phyloP scores from a whole-genome alignment of 768 basidiomycete genomes.

The Kwoniella sp. region DNA sequence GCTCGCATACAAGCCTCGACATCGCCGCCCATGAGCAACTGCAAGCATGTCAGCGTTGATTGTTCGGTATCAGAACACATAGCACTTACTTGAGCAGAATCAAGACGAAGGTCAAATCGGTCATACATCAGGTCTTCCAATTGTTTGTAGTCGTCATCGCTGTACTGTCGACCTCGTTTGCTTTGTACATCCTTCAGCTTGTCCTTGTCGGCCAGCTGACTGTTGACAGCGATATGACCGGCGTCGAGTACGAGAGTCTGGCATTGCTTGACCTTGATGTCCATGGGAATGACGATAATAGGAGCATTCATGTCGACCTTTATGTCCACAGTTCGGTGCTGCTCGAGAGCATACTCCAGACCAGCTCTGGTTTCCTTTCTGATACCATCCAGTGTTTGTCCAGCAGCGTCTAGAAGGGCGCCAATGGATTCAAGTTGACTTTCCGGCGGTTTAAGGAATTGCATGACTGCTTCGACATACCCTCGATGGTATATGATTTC shows the following conservation, averaged over 20 bases:
- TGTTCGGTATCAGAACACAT: background rate
- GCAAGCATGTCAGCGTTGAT: slow-evolving; percentile 4
- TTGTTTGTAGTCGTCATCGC: slow-evolving; percentile 78
- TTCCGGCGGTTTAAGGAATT: slow-evolving; percentile 89
- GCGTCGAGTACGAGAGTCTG: slow-evolving; percentile 91
- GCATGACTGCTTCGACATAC: slow-evolving; percentile 87
- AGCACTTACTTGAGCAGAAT: slow-evolving; percentile 80
- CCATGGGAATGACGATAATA: slow-evolving; percentile 93
- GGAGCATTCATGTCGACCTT: slow-evolving; percentile 96
- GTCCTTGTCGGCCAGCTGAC: slow-evolving; percentile 81
- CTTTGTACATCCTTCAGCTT: slow-evolving; percentile 74
- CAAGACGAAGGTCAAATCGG: slow-evolving; percentile 74
- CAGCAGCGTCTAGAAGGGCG: slow-evolving; percentile 86
- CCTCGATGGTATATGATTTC: slow-evolving; percentile 95
- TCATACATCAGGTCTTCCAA: slow-evolving; percentile 96
- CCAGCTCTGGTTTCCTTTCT: slow-evolving; percentile 92
- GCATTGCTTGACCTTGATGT: slow-evolving; percentile 73
- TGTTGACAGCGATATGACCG: slow-evolving; percentile 91
- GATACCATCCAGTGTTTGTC: slow-evolving; percentile 87
- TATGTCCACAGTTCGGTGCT: slow-evolving; percentile 94
- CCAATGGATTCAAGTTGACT: slow-evolving; percentile 94
- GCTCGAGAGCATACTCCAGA: slow-evolving; percentile 86
- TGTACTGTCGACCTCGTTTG: slow-evolving; percentile 82
- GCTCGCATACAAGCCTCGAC: slow-evolving; percentile 80
- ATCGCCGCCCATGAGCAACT: slow-evolving; percentile 89